These are phyloP conservation scores for Domatiomyces globalis DNA, from an alignment of 2,329 filamentous ascomycete species.

Conservation along the genomic window DNA sequence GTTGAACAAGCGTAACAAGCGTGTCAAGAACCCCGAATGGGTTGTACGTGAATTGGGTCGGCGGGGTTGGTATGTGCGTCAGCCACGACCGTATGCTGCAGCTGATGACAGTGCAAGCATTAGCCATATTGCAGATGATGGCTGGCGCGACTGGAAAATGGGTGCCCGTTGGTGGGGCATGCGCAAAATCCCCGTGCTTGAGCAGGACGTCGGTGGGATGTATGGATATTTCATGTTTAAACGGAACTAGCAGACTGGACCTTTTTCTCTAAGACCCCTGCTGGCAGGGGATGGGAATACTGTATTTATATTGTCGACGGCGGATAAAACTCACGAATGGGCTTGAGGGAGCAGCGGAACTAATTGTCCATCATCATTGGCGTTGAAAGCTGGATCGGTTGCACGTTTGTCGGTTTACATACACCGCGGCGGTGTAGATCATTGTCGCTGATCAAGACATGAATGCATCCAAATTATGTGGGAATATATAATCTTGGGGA, in stretches of 20 bases:
- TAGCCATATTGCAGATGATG: slow-evolving; percentile 35
- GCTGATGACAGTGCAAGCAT: slow-evolving; percentile 13
- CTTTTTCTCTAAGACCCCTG: background rate
- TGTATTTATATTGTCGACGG: background rate
- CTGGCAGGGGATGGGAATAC: background rate
- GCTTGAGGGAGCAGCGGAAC: background rate
- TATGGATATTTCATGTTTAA: slow-evolving; percentile 49
- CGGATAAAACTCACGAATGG: background rate
- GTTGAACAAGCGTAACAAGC: slow-evolving; percentile 41
- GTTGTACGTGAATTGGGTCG: slow-evolving; percentile 53
- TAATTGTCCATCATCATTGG: background rate
- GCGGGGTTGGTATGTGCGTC: slow-evolving; percentile 51
- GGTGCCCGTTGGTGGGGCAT: slow-evolving; percentile 74
- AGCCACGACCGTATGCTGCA: slow-evolving; percentile 26
- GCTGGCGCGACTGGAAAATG: slow-evolving; percentile 62
- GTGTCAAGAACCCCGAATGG: slow-evolving; percentile 48
- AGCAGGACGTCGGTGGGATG: slow-evolving; percentile 43
- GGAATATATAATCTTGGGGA: too few relatives aligned
- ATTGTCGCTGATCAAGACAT: too few relatives aligned
- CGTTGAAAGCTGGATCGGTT: too few relatives aligned
- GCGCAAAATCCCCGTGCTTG: slow-evolving; percentile 48
- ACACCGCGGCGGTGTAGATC: too few relatives aligned
- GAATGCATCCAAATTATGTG: too few relatives aligned
- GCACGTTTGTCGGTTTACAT: too few relatives aligned
- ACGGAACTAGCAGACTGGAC: slow-evolving; percentile 18